phyloP scores from a whole-genome alignment of 2,329 filamentous ascomycete genomes.

The Aspergillus ustus region DNA sequence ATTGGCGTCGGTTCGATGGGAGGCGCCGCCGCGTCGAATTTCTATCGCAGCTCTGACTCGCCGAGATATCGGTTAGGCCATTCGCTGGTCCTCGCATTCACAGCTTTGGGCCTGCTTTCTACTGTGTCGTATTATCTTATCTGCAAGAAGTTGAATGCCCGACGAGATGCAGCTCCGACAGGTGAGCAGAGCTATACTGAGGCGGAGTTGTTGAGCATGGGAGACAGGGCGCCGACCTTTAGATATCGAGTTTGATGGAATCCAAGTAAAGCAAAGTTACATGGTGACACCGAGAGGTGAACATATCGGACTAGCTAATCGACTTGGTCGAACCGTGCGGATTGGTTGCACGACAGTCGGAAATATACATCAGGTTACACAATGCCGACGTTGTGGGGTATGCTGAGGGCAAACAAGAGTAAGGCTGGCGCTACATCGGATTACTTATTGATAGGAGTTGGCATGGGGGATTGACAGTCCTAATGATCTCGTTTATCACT shows the following conservation, averaged over 20 bases:
- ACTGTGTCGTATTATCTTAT: conserved; percentile 16
- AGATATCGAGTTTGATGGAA: neutral
- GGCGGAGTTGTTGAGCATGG: conserved; percentile 17
- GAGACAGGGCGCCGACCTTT: conserved; percentile 18
- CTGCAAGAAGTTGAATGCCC: conserved; percentile 16
- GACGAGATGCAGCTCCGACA: neutral
- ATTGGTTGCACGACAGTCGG: no score
- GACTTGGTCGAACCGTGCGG: no score
- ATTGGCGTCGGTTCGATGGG: conserved; percentile 63
- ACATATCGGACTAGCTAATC: no score
- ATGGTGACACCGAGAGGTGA: no score
- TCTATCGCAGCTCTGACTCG: conserved; percentile 19
- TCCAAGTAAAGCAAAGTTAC: no score
- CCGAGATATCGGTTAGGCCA: conserved; percentile 21
- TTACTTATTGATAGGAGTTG: no score
- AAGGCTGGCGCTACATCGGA: no score
- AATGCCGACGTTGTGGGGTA: no score
- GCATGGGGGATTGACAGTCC: no score
- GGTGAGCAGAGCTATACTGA: conserved; percentile 1
- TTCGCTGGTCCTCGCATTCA: conserved; percentile 18
- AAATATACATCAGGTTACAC: no score
- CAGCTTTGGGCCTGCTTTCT: conserved; percentile 13
- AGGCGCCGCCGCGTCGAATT: conserved; percentile 19
- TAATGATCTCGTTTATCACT: no score
- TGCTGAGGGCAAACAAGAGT: no score